These are phyloP conservation scores for Diaporthe batatas DNA, from an alignment of 2,329 filamentous ascomycete genomes.

Conservation along the genomic window DNA sequence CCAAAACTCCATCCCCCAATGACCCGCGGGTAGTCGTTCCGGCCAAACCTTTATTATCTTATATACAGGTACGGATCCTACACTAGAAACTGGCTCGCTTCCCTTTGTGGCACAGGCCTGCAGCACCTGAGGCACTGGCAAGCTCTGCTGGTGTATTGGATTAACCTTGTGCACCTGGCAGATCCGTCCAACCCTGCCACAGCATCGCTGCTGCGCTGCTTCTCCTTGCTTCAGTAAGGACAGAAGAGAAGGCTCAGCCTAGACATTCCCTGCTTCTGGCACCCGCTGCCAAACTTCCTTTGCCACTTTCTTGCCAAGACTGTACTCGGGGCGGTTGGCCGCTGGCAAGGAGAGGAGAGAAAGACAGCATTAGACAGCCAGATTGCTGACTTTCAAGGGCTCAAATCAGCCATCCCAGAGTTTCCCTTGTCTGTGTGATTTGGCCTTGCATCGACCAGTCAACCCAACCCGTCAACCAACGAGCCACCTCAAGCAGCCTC, in stretches of 20 bases:
- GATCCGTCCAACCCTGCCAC: conserved; percentile 36
- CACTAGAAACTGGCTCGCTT: conserved; percentile 32
- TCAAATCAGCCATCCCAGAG: conserved; percentile 28
- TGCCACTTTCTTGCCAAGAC: conserved; percentile 11
- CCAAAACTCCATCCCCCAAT: conserved; percentile 12
- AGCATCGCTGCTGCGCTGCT: conserved; percentile 34
- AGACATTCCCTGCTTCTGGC: conserved; percentile 33
- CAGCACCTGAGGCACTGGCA: conserved; percentile 38
- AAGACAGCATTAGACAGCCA: conserved; percentile 23
- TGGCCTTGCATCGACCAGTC: conserved; percentile 38
- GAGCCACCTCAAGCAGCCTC: conserved; percentile 36
- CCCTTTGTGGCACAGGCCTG: conserved; percentile 41
- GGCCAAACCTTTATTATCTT: conserved; percentile 21
- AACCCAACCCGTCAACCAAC: conserved; percentile 31
- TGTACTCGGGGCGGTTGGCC: conserved; percentile 22
- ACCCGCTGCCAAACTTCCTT: conserved; percentile 20
- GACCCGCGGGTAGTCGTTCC: conserved; percentile 20
- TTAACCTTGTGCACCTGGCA: conserved; percentile 29
- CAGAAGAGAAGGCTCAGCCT: conserved; percentile 27
- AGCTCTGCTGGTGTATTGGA: conserved; percentile 33
- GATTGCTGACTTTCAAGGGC: conserved; percentile 30
- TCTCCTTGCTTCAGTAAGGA: conserved; percentile 28
- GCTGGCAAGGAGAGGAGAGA: conserved; percentile 28
- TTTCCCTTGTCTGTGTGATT: conserved; percentile 38
- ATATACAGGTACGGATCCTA: conserved; percentile 31